phyloP scores from a whole-genome alignment of 139 green algal genomes.

The Eudorina sp. region DNA sequence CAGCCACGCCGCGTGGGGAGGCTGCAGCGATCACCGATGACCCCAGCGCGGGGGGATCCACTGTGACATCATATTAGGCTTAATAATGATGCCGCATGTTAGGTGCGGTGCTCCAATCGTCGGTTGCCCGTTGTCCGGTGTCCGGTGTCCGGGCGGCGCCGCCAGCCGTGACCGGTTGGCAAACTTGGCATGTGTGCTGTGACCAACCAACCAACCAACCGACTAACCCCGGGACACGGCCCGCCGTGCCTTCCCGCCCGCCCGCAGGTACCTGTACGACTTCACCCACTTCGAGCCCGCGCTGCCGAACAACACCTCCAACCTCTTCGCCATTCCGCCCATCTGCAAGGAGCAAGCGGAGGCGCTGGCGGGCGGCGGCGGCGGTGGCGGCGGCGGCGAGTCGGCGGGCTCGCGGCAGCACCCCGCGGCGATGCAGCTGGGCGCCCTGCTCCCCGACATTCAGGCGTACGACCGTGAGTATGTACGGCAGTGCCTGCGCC shows the following conservation, averaged over 20 bases:
- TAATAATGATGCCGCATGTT: too few species aligned
- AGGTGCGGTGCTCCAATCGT: too few species aligned
- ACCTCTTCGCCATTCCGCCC: neutral
- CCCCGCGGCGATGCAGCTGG: conserved; percentile 34
- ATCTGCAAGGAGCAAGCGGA: neutral
- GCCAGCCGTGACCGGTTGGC: too few species aligned
- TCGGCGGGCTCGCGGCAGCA: conserved; percentile 5
- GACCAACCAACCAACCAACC: too few species aligned
- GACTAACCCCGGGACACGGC: neutral
- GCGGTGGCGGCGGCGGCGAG: neutral
- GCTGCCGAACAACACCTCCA: conserved; percentile 11
- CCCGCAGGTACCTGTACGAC: conserved; percentile 55
- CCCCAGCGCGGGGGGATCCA: too few species aligned
- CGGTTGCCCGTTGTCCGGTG: too few species aligned
- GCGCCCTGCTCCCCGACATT: conserved; percentile 28
- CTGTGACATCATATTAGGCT: too few species aligned
- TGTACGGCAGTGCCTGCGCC: neutral
- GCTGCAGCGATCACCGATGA: too few species aligned
- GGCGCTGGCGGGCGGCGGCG: neutral
- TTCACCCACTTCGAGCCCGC: conserved; percentile 35
- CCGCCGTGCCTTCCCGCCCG: neutral
- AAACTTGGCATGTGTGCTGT: too few species aligned
- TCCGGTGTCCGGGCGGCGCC: too few species aligned
- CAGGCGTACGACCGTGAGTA: conserved; percentile 41
- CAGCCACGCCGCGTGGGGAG: too few species aligned